Evolutionary conservation across 805 yeast species (phyloP).

Genomic region (Saccharomycopsis sp.): DNA sequence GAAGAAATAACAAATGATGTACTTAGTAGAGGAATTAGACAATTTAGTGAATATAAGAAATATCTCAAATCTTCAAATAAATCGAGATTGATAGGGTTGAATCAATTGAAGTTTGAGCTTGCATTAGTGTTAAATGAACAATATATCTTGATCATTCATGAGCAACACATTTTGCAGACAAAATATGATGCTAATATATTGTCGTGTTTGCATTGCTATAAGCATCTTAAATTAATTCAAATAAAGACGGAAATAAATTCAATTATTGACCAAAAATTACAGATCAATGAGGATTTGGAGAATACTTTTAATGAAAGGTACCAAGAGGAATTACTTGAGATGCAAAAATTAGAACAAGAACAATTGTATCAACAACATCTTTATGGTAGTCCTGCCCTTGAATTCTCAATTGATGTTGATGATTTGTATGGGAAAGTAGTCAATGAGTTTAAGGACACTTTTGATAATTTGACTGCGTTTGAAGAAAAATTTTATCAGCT

Average conservation of each 20-base stretch:
- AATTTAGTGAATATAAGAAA: conserved; percentile 30
- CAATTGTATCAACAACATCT: conserved; percentile 8
- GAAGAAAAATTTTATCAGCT: conserved; percentile 29
- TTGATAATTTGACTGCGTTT: conserved; percentile 27
- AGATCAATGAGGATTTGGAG: conserved; percentile 13
- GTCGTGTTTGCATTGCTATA: conserved; percentile 13
- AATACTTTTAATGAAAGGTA: conserved; percentile 9
- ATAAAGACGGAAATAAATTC: conserved; percentile 17
- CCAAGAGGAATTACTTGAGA: conserved; percentile 7
- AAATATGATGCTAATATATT: conserved; percentile 5
- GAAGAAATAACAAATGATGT: conserved; percentile 7
- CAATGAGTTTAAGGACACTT: conserved; percentile 32
- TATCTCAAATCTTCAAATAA: conserved; percentile 42
- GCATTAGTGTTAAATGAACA: conserved; percentile 19
- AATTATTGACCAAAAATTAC: conserved; percentile 5
- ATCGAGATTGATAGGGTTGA: conserved; percentile 10
- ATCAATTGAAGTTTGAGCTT: conserved; percentile 18
- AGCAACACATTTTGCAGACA: conserved; percentile 8
- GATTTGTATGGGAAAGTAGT: conserved; percentile 53
- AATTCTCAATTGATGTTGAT: conserved; percentile 39
- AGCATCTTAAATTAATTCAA: conserved; percentile 18
- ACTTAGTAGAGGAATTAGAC: conserved; percentile 22
- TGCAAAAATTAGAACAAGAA: conserved; percentile 5
- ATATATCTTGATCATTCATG: conserved; percentile 14
- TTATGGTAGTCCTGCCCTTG: conserved; percentile 6